phyloP scores from a whole-genome alignment of 2,329 filamentous ascomycete genomes.

The Microascus cirrosus region DNA sequence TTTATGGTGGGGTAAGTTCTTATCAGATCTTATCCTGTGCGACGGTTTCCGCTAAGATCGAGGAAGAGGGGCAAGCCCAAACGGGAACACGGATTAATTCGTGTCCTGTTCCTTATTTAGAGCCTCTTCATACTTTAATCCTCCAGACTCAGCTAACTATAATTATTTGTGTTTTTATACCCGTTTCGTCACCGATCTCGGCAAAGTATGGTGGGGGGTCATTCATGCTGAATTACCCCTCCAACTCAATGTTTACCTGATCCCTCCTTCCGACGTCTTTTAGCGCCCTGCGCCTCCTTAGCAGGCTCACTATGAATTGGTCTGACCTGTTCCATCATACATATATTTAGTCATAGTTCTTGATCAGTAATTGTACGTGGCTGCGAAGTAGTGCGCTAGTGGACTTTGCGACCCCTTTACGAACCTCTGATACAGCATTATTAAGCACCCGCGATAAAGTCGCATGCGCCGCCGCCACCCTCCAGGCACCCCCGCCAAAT shows the following conservation, averaged over 20 bases:
- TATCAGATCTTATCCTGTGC: constrained; percentile 4
- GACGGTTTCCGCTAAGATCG: not conserved
- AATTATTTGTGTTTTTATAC: not conserved
- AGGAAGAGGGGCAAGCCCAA: not conserved
- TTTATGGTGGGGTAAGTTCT: constrained; percentile 4
- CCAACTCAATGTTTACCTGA: not conserved
- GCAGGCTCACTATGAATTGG: not conserved
- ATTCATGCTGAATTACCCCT: not conserved
- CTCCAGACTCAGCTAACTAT: not conserved
- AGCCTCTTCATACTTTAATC: too few relatives aligned
- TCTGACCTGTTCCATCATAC: too few relatives aligned
- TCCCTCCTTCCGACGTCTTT: not conserved
- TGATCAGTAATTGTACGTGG: too few relatives aligned
- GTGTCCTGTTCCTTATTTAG: too few relatives aligned
- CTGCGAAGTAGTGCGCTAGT: not conserved
- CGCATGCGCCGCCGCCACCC: constrained; percentile 4
- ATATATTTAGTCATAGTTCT: too few relatives aligned
- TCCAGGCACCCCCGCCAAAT: not conserved
- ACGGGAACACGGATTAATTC: not conserved
- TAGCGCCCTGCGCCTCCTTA: not conserved
- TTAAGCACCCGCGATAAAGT: constrained; percentile 9
- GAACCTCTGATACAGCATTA: constrained; percentile 7
- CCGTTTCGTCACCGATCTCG: not conserved
- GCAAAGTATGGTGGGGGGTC: not conserved
- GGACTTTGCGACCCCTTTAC: not conserved